Base-by-base conservation (phyloP, 306 rosid species). In the Vachellia pachyceras region DNA sequence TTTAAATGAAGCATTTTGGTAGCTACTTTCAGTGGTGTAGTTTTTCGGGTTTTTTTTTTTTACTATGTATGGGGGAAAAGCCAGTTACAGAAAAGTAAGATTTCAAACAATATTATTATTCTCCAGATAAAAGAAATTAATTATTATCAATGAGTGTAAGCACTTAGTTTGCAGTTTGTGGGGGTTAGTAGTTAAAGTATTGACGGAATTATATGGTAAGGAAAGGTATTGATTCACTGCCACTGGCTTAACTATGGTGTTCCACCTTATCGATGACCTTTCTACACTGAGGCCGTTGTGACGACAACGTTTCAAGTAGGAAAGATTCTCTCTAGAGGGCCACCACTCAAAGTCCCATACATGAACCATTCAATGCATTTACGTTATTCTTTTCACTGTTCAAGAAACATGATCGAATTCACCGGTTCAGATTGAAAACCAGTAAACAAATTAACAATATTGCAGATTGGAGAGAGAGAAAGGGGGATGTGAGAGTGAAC, bases 281-380 rank as follows among this genome's bases (percentile, higher is more conserved):
- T 42, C 66, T 4, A 42, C 60, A 55, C 1, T 1, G 63, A 76
- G 84, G 82, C 80, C 25, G 50, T 54, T 63, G 70, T 25, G 42
- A 84, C 69, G 54, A 64, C 81, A 64, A 29, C n/a, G 72, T 84
- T 64, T 63, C 29, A 66, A 77, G 80, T 37, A 76, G 80, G 45
- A 81, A 55, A 85, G 83, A 77, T 85, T 85, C 85, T 84, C 71
- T 77, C 49, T 70, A 25, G 72, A 73, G 78, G 13, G 71, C 54
- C 36, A 49, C 84, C 89, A 64, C 69, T 70, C 63, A 82, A 77
- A 78, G n/a, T 45, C 67, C 33, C 15, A 17, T 12, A 10, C 68
- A 77, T 80, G 65, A 23, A 9, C 65, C 36, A 22, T 58, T 58
- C 23, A 36, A 5, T 23, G 15, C 36, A 3, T 22, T 58, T 8